Percentiles rank a stretch among this genome's conserved stretches.
These are phyloP conservation scores for Amylostereum areolatum DNA, from an alignment of 1,284 basidiomycete species.

Conservation along the genomic window DNA sequence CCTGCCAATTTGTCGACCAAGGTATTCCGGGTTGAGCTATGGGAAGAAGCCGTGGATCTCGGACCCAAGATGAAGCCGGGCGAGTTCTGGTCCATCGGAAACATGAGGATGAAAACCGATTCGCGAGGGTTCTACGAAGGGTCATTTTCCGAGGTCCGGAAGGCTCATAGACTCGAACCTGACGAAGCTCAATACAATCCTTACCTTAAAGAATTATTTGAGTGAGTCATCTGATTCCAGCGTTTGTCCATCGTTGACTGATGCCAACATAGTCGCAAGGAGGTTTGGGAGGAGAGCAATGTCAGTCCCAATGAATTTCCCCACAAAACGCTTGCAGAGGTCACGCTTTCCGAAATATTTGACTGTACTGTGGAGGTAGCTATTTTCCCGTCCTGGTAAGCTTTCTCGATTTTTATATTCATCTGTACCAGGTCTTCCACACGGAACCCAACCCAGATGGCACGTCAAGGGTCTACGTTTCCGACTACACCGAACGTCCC, in stretches of 20 bases:
- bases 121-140: slow-evolving; percentile 42
- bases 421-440: slow-evolving; percentile 39
- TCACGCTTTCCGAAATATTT: slow-evolving; percentile 36
- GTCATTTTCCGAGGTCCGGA: slow-evolving; percentile 40
- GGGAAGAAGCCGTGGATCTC: slow-evolving; percentile 29
- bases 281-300: slow-evolving; percentile 32
- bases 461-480: slow-evolving; percentile 44
- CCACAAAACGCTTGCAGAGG: slow-evolving; percentile 42
- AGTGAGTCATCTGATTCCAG: slow-evolving; percentile 32
- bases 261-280: slow-evolving; percentile 43
- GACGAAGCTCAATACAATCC: slow-evolving; percentile 29
- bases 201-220: slow-evolving; percentile 42
- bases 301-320: slow-evolving; percentile 29
- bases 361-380: slow-evolving; percentile 56
- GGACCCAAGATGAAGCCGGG: slow-evolving; percentile 41
- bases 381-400: not conserved
- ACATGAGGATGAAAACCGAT: slow-evolving; percentile 40
- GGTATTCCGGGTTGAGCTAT: slow-evolving; percentile 52
- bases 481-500: slow-evolving; percentile 57
- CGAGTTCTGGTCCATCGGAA: slow-evolving; percentile 50
- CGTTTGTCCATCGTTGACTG: not conserved
- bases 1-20: slow-evolving; percentile 33
- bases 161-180: slow-evolving; percentile 38
- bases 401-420: slow-evolving; percentile 1
- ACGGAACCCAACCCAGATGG: slow-evolving; percentile 26